Evolutionary conservation across 441 rosid genomes (phyloP).

Genomic region (Arabidopsis hybrid): DNA sequence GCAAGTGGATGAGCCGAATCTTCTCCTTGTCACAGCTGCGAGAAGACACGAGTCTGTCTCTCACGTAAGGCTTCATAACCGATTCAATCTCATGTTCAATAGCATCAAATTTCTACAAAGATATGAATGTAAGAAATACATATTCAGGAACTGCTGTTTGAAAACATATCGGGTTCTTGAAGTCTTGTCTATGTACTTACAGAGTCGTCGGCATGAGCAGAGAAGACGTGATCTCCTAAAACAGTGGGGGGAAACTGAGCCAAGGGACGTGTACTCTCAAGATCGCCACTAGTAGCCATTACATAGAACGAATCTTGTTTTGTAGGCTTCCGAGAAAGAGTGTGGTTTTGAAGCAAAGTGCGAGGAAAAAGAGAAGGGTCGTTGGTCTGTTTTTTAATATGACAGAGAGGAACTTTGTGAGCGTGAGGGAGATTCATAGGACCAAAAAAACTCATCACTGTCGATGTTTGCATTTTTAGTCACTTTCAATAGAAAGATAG

Average conservation of each 20-base stretch:
- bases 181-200: background rate
- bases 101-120: background rate
- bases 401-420: background rate
- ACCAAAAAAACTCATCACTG: background rate
- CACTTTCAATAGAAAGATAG: background rate
- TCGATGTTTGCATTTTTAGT: slow-evolving; percentile 3
- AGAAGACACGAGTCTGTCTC: slow-evolving; percentile 15
- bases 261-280: slow-evolving; percentile 15
- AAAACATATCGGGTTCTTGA: background rate
- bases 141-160: background rate
- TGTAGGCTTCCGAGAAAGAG: background rate
- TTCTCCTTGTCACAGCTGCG: background rate
- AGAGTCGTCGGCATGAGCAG: background rate
- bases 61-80: slow-evolving; percentile 7
- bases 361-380: background rate
- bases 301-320: background rate
- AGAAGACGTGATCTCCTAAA: slow-evolving; percentile 14
- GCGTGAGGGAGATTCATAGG: background rate
- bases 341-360: background rate
- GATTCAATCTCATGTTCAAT: background rate
- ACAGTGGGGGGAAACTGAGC: background rate
- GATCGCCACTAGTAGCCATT: background rate
- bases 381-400: background rate
- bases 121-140: background rate
- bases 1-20: slow-evolving; percentile 18